phyloP scores from a whole-genome alignment of 768 basidiomycete species.

The Leccinum pellstonianum region DNA sequence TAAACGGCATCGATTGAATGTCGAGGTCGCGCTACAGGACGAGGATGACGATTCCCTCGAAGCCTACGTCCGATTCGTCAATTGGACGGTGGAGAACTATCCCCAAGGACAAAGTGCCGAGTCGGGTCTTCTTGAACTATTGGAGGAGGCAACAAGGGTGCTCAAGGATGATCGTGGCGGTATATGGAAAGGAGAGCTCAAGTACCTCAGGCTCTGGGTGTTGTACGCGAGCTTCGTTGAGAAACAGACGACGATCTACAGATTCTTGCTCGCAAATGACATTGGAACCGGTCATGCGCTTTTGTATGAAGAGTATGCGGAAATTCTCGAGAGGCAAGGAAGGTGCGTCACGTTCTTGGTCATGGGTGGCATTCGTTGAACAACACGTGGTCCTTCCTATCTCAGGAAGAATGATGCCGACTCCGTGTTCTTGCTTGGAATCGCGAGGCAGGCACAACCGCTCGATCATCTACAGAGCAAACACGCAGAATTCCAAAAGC shows the following conservation, averaged over 20 bases:
- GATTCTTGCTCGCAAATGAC: conserved; percentile 87
- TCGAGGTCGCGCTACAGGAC: conserved; percentile 63
- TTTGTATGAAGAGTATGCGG: conserved; percentile 92
- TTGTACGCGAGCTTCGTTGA: conserved; percentile 93
- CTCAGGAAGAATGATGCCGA: conserved; percentile 86
- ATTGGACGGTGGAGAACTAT: conserved; percentile 93
- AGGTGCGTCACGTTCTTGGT: conserved; percentile 53
- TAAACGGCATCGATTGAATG: conserved; percentile 66
- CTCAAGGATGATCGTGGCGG: conserved; percentile 76
- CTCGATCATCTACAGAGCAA: conserved; percentile 75
- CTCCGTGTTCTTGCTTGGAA: conserved; percentile 81
- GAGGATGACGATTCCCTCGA: conserved; percentile 86
- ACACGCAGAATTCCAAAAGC: conserved; percentile 86
- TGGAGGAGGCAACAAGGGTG: conserved; percentile 88
- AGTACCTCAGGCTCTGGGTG: conserved; percentile 93
- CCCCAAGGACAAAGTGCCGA: conserved; percentile 89
- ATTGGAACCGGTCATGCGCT: conserved; percentile 80
- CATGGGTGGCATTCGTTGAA: conserved; percentile 30
- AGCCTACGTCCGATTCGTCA: conserved; percentile 80
- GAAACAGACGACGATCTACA: conserved; percentile 82
- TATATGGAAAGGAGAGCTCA: conserved; percentile 73
- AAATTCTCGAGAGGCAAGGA: conserved; percentile 76
- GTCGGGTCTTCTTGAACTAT: conserved; percentile 85
- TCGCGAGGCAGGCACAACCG: conserved; percentile 78
- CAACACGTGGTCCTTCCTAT: neutral